Percentiles rank a stretch among this genome's conserved stretches.
These are phyloP conservation scores for Calonectria ilicicola DNA, from an alignment of 2,329 filamentous ascomycete genomes.

Conservation along the genomic window DNA sequence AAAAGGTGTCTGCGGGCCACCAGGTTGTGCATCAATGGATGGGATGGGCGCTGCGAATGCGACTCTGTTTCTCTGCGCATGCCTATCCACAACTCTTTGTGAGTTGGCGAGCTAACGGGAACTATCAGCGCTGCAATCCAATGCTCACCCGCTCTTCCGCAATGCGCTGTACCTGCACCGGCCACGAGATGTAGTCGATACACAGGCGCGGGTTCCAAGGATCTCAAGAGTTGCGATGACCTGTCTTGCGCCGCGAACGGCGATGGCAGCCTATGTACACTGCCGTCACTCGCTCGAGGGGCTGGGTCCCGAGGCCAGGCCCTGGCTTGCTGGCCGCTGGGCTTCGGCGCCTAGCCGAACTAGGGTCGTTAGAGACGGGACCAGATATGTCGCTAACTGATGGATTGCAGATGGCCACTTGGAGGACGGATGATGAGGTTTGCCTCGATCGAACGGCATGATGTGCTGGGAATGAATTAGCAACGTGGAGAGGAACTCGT, in stretches of 20 bases:
- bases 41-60: conserved; percentile 1
- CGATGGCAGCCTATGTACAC: conserved; percentile 12
- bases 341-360: conserved; percentile 41
- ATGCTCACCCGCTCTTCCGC: conserved; percentile 9
- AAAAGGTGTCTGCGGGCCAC: conserved; percentile 18
- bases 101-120: conserved; percentile 19
- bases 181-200: not conserved
- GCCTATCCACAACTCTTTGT: conserved; percentile 18
- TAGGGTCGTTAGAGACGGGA: conserved; percentile 37
- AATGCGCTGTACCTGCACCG: conserved; percentile 12
- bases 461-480: not conserved
- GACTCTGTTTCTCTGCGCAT: conserved; percentile 13
- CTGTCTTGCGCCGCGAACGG: conserved; percentile 18
- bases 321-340: conserved; percentile 40
- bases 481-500: not conserved
- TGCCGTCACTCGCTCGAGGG: conserved; percentile 34
- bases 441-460: not conserved
- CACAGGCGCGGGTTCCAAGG: not conserved
- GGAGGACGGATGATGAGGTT: conserved; percentile 5
- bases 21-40: conserved; percentile 7
- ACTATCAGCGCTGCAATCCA: conserved; percentile 8
- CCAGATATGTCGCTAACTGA: conserved; percentile 41
- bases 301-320: conserved; percentile 29
- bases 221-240: not conserved
- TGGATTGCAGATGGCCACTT: conserved; percentile 40